Evolutionary conservation across 2,329 filamentous ascomycete genomes (phyloP).

Genomic region (Orbilia quercus): DNA sequence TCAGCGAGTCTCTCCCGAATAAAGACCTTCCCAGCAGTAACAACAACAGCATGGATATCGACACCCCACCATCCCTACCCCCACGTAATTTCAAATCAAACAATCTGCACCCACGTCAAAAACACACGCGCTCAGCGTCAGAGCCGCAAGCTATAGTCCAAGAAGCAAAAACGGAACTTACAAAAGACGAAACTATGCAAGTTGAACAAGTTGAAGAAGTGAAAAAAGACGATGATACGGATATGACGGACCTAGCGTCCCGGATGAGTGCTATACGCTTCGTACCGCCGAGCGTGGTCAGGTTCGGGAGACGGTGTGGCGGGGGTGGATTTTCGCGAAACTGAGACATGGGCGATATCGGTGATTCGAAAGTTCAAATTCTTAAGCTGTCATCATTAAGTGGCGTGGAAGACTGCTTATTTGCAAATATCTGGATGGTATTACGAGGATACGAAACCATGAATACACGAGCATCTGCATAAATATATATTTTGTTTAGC

Average conservation of each 20-base stretch:
- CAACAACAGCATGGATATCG: constrained; percentile 23
- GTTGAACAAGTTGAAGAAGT: not conserved
- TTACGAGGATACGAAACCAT: too few relatives aligned
- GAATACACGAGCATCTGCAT: too few relatives aligned
- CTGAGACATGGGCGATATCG: too few relatives aligned
- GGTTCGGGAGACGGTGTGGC: constrained; percentile 35
- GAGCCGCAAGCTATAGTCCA: constrained; percentile 13
- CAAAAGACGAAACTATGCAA: not conserved
- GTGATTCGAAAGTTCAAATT: too few relatives aligned
- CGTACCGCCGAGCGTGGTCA: constrained; percentile 42
- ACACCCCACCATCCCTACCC: not conserved
- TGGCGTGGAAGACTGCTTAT: too few relatives aligned
- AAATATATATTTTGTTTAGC: too few relatives aligned
- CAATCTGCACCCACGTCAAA: not conserved
- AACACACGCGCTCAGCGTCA: constrained; percentile 22
- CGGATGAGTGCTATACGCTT: constrained; percentile 45
- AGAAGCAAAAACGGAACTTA: not conserved
- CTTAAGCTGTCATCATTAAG: too few relatives aligned
- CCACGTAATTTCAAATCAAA: not conserved
- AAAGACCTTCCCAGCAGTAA: not conserved
- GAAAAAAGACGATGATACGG: constrained; percentile 19
- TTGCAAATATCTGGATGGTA: too few relatives aligned
- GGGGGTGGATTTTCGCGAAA: constrained; percentile 41
- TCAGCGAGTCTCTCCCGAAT: constrained; percentile 23
- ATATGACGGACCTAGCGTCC: constrained; percentile 43